Evolutionary conservation across 257 asterid genomes (phyloP), one percentile per base, ranked within the genome.

Genomic region (Prunella vulgaris): DNA sequence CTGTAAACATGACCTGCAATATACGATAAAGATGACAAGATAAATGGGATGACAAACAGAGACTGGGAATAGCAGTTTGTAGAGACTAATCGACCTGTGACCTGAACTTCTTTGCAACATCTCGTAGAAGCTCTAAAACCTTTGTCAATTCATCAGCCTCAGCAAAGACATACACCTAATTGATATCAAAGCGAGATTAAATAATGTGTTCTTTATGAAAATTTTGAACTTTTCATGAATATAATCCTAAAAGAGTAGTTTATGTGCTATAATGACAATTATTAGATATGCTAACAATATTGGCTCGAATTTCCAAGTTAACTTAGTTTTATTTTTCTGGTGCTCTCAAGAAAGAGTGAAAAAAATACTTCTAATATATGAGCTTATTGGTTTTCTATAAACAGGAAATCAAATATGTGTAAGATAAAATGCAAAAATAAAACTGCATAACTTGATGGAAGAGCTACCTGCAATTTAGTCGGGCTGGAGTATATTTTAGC

Each of bases 91-190:
- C 65, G 37, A 90, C 99, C 99, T 93, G 74, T 48, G 95, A 82
- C 80, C 83, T 89, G 86, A 89, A 87, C 81, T 91, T 87, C 82
- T 77, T 82, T 49, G 92, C 95, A 74, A 85, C 68, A 32, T 84
- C 89, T 77, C 77, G 93, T 73, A 89, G 76, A 38, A 92, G 87
- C 52, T 85, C 82, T 17, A 79, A 72, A 76, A 91, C 83, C 77
- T 88, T 85, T 73, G 79, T 77, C 70, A 87, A 73, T 48, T 78
- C 77, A 38, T 79, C 93, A 52, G 80, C 88, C 77, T 86, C 97
- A 74, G 88, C 88, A 85, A 87, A 86, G 76, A 94, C 74, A 74
- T 79, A 91, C 24, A 94, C 93, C 99, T 94, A 74, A 69, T 75
- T 30, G 71, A 60, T 76, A 78, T 62, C 65, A 68, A 68, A 46